Evolutionary conservation across 169 alveolate species (phyloP).

Genomic region (Neospora caninum): DNA sequence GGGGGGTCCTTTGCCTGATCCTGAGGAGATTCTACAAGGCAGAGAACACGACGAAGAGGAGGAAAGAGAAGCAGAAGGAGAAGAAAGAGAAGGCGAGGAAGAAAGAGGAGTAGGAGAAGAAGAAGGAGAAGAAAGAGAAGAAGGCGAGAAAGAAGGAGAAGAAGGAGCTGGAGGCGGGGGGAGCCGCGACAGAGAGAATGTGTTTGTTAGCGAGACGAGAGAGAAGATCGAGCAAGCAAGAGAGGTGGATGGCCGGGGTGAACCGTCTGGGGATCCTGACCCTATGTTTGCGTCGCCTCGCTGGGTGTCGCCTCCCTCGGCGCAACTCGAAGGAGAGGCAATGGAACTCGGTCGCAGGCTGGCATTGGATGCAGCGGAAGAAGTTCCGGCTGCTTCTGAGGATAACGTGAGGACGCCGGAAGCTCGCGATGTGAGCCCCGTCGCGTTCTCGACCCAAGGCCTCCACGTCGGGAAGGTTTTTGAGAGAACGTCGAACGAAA

Average conservation of each 20-base stretch:
- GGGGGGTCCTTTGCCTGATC: background rate
- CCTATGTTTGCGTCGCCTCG: background rate
- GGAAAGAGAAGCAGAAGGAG: background rate
- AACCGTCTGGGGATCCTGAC: no score
- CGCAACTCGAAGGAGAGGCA: background rate
- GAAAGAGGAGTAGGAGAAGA: background rate
- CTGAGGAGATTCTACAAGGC: background rate
- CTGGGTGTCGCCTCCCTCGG: background rate
- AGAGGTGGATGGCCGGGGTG: background rate
- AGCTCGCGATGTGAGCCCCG: background rate
- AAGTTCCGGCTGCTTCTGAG: background rate
- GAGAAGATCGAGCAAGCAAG: background rate
- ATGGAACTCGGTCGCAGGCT: background rate
- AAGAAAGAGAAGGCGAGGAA: background rate
- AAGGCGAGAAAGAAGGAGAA: background rate
- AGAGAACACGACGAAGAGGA: background rate
- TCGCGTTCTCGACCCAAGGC: slow-evolving; percentile 22
- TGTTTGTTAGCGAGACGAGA: background rate
- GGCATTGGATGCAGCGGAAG: background rate
- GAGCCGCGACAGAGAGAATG: background rate
- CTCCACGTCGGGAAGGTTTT: slow-evolving; percentile 3
- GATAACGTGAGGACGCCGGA: background rate
- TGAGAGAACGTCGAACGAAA: background rate
- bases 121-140: background rate
- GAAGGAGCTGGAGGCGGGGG: background rate